Percentiles rank a stretch among this genome's conserved stretches.
Conservation (phyloP, 305 asterid species). For the Striga hermonthica region DNA sequence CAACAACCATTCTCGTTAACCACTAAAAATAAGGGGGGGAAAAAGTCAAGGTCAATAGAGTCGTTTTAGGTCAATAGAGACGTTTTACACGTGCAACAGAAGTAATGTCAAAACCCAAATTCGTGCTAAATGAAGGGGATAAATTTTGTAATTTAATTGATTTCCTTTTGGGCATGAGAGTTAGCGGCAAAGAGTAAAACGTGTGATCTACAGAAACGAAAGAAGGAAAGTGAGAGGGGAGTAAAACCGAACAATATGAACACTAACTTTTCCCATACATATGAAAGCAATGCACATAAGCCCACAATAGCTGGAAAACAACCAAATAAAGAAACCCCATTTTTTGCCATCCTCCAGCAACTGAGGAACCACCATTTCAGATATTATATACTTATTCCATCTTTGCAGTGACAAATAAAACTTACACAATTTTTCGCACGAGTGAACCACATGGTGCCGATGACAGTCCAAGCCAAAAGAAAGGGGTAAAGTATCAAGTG, state of each 20-base stretch:
- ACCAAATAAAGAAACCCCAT: constrained; percentile 98
- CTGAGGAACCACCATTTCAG: constrained; percentile 45
- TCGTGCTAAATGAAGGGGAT: not conserved
- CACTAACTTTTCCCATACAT: constrained; percentile 73
- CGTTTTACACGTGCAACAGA: not conserved
- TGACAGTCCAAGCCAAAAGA: constrained; percentile 75
- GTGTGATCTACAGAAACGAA: too few species aligned
- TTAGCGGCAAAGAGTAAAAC: not conserved
- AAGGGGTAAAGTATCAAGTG: constrained; percentile 74
- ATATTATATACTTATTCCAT: constrained; percentile 26
- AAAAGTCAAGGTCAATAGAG: constrained; percentile 17
- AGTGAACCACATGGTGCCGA: constrained; percentile 79
- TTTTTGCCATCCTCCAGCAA: constrained; percentile 94
- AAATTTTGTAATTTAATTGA: too few species aligned
- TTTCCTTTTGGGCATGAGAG: too few species aligned
- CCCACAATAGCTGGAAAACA: constrained; percentile 94
- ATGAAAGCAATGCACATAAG: constrained; percentile 78
- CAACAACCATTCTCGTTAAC: constrained; percentile 76
- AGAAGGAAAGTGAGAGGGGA: too few species aligned
- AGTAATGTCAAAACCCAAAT: constrained; percentile 2
- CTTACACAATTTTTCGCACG: constrained; percentile 71
- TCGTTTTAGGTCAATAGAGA: too few species aligned
- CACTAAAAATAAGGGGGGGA: constrained; percentile 61
- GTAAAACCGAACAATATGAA: constrained; percentile 8
- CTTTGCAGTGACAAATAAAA: constrained; percentile 25